Evolutionary conservation across 352 stramenopile genomes (phyloP), one percentile per base, ranked within the genome.

Genomic region (Phytophthora pistaciae): DNA sequence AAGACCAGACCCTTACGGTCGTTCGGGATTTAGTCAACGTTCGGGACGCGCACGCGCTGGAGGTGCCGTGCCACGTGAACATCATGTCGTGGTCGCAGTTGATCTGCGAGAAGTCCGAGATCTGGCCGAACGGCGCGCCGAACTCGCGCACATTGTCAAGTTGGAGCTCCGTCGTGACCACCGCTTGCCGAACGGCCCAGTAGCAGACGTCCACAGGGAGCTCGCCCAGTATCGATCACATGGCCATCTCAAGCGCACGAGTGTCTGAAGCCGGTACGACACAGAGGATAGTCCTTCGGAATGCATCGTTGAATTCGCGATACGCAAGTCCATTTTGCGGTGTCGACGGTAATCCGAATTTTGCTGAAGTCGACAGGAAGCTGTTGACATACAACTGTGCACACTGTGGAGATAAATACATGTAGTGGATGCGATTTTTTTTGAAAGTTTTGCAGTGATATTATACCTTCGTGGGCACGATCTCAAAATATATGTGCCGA

Each of bases 41-140:
- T 93, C 13, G n/a, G 96, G 56, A 99, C 92, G 66, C 96, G 91
- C 42, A 99, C 98, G 56, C 98, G 44, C 91, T 98, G n/a, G 98
- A 99, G 25, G 98, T 99, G 68, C 98, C 98, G 81, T 99, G 99
- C 88, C 98, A 99, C 65, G 98, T 99, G 84, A 99, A 99, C 63
- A 98, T 85, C 70, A 99, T 95, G 82, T 99, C 98, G 78, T 99
- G 88, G 75, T 99, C 96, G 42, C 89, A 89, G 77, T 98, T 98
- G n/a, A 92, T 96, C 72, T 98, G 78, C 9, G 80, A 89, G 1
- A 99, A 72, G 75, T 99, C 96, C 0, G 98, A 94, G 42, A 99
- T 82, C 63, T 98, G 66, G n/a, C 98, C 98, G 74, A 99, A 99
- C 25, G 95, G 96, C 38, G 97, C 97, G 27, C 87, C 95, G 70